phyloP scores from a whole-genome alignment of 805 yeast species.

The Zygosaccharomyces pseudorouxii region DNA sequence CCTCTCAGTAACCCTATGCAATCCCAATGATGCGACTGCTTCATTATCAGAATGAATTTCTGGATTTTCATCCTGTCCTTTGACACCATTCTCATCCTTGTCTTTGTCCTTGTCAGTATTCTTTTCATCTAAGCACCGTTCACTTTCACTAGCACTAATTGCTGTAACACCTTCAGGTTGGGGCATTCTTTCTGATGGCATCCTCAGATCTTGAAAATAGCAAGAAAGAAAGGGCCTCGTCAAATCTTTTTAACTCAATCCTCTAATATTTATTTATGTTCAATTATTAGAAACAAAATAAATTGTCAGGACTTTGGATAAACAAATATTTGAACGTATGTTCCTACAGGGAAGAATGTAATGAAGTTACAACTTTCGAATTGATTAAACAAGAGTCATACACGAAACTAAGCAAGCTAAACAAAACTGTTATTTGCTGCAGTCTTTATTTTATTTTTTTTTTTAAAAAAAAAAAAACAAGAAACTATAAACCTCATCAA shows the following conservation, averaged over 20 bases:
- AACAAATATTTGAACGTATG: neutral
- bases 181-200: conserved; percentile 1
- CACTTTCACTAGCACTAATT: too few relatives aligned
- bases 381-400: neutral
- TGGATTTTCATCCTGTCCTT: neutral
- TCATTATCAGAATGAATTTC: neutral
- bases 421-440: neutral
- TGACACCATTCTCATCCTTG: neutral
- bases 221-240: neutral
- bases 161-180: neutral
- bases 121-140: neutral
- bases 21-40: conserved; percentile 25
- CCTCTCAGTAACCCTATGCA: conserved; percentile 24
- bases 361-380: neutral
- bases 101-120: conserved; percentile 2
- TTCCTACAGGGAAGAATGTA: neutral
- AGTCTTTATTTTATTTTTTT: neutral
- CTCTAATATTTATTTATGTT: conserved; percentile 1
- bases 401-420: too few relatives aligned
- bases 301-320: too few relatives aligned
- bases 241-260: conserved; percentile 3
- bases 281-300: neutral
- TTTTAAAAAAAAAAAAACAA: neutral
- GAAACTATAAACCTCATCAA: too few relatives aligned
- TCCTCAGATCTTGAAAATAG: neutral